Base-by-base conservation (phyloP, 495 filamentous ascomycete genomes). In the Hypoxylon lenormandii region DNA sequence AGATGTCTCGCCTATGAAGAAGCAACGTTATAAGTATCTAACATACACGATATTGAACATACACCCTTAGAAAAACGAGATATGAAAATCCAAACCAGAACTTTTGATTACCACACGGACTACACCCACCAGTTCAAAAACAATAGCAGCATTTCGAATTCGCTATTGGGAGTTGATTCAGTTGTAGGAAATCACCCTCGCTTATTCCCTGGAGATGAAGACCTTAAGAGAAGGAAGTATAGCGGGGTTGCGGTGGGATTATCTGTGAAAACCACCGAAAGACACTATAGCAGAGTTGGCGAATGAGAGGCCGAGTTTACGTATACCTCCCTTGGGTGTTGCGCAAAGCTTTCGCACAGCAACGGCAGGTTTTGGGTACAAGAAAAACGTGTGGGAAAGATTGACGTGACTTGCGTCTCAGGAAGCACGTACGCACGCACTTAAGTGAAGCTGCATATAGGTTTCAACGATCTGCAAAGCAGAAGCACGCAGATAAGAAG, bases 401-500 rank as follows among this genome's bases (percentile, higher is more conserved):
- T 28, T 43, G 13, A 56, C 15, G 12, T 45, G 53, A 57, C 52
- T 22, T 22, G 40, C 15, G 23, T 59, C 28, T 5, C 18, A 55
- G 36, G 52, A 10, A 55, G 52, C 52, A 43, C 52, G 52, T 19
- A 26, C 21, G 52, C 52, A 43, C 52, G 52, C 37, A 26, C 21
- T 10, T 26, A 15, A 43, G n/a, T 43, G 42, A 19, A 55, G 36
- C 37, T 42, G 50, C 50, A 55, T 55, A 55, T 38, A 18, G 22
- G 49, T 15, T 23, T 16, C 36, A 26, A 13, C 18, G 33, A 58
- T 46, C 63, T 48, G 55, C 48, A 49, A 47, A 30, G 6, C 30
- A 26, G 2, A 26, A 26, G 30, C 30, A 33, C 1, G 30, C 28
- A 42, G 55, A 60, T 66, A 66, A 66, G 48, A 57, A 19, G 21